phyloP scores from a whole-genome alignment of 2,329 filamentous ascomycete species.

The Sclerotinia subarctica region DNA sequence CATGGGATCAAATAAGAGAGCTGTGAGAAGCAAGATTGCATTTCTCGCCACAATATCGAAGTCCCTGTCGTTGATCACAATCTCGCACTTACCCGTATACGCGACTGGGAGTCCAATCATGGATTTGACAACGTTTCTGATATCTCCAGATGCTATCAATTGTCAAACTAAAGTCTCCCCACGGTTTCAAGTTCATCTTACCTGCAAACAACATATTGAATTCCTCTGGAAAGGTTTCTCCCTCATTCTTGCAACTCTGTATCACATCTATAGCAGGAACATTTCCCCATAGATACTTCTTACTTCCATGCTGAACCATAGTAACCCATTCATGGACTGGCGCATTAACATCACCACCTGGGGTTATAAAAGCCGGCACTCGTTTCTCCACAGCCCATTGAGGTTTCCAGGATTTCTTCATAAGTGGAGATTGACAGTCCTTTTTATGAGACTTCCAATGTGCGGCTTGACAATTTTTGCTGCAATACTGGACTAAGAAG shows the following conservation, averaged over 20 bases:
- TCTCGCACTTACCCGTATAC: conserved; percentile 39
- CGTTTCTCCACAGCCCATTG: conserved; percentile 9
- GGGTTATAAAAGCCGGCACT: conserved; percentile 29
- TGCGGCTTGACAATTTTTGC: conserved; percentile 39
- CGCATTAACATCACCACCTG: too few species aligned
- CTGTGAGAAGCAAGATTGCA: conserved; percentile 11
- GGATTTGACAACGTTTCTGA: conserved; percentile 43
- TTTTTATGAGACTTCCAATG: conserved; percentile 14
- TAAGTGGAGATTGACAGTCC: conserved; percentile 16
- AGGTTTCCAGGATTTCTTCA: conserved; percentile 12
- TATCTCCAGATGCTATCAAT: conserved; percentile 41
- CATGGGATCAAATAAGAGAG: not conserved
- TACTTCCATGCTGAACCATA: not conserved
- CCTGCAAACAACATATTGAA: conserved; percentile 15
- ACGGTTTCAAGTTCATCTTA: not conserved
- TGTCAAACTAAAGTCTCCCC: not conserved
- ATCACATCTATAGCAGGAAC: conserved; percentile 17
- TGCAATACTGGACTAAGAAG: conserved; percentile 18
- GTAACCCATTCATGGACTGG: not conserved
- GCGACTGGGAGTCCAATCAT: not conserved
- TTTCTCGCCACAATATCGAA: conserved; percentile 23
- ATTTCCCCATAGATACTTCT: conserved; percentile 18
- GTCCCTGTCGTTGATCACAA: conserved; percentile 30
- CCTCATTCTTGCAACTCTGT: conserved; percentile 4
- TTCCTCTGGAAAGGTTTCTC: not conserved